Base-by-base conservation (phyloP, 2,329 filamentous ascomycete species). In the Botrytis pseudocinerea region DNA sequence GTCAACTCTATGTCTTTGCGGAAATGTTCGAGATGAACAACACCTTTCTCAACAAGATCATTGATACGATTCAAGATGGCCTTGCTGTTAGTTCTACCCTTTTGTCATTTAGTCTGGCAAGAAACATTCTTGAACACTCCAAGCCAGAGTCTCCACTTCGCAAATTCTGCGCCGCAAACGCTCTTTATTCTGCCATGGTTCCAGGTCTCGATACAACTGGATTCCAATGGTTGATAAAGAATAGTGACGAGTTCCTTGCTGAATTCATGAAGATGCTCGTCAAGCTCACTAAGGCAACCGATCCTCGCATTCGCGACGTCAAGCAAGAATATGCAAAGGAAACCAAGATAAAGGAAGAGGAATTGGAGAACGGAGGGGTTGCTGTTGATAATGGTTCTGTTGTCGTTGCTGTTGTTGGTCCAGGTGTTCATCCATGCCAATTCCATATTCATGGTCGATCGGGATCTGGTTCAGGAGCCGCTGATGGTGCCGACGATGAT, bases 31-130 rank as follows among this genome's bases (percentile, higher is more conserved):
- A 73, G 1, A 35, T 79, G 16, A 28, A 65, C 2, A 18, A 42
- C 14, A 42, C 51, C 6, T 61, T 78, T 9, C 60, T 68, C 28
- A 79, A 79, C 59, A 74, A 74, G 44, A 72, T 75, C 2, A 78
- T 79, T 73, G 78, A 79, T 18, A 59, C 57, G 2, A 76, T 79
- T 32, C 78, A 79, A 57, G 76, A 79, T 69, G 77, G 74, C 7
- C 78, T 78, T 54, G 38, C 61, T 10, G 48, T 75, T 14, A 60
- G 75, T 2, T 59, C 72, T 2, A 74, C 60, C 20, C 59, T 78
- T 14, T 76, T 78, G 22, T 57, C 74, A 1, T 25, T 54, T 7
- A 38, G 35, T 20, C 32, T 78, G 1, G 66, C 75, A n/a, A 62
- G 72, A 10, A 69, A 65, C 4, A 74, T 79, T 16, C 78, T 76